Evolutionary conservation across 108 stramenopile species (phyloP), one percentile per base, ranked within the genome.

Genomic region (Thalassiosira profunda): DNA sequence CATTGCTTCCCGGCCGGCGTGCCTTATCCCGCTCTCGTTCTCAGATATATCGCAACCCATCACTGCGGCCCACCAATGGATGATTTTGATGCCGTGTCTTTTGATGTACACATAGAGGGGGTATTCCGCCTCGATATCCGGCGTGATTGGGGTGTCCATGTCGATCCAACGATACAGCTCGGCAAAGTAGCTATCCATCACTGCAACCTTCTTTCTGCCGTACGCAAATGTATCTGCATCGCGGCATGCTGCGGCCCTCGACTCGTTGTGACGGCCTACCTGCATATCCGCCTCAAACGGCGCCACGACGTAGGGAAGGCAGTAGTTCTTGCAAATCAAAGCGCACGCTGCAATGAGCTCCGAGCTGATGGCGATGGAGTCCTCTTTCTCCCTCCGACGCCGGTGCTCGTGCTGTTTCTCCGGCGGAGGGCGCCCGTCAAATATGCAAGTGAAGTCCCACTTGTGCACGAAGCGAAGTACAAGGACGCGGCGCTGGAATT

Each of bases 231-330:
- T 7, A n/a, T 57, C 60, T 20, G 42, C 30, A 28, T 62, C 60
- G 8, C 41, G 5, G 2, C 23, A 12, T 1, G 21, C 2, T 43
- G 21, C 43, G 35, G 46, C 17, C 18, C 18, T 43, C 6, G 25
- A 15, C 0, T 35, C 20, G 25, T 28, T 4, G 2, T 33, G 30
- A 15, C 62, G 62, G 25, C 62, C 26, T 1, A 48, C 62, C n/a
- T 63, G 62, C 46, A 63, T 46, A 24, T 63, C 62, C 0, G 62
- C 62, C 14, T 63, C 62, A 23, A 20, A 15, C 30, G 62, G 62
- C 1, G 62, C 62, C 4, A 48, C 62, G 35, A 63, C 46, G 37
- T 48, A 63, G 18, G 33, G 7, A 8, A 63, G 10, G 4, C 34
- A 63, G 15, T 31, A 4, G 12, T 23, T 25, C 9, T 12, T 24